Conservation (phyloP, 2,329 filamentous ascomycete species). For the Septoria linicola region DNA sequence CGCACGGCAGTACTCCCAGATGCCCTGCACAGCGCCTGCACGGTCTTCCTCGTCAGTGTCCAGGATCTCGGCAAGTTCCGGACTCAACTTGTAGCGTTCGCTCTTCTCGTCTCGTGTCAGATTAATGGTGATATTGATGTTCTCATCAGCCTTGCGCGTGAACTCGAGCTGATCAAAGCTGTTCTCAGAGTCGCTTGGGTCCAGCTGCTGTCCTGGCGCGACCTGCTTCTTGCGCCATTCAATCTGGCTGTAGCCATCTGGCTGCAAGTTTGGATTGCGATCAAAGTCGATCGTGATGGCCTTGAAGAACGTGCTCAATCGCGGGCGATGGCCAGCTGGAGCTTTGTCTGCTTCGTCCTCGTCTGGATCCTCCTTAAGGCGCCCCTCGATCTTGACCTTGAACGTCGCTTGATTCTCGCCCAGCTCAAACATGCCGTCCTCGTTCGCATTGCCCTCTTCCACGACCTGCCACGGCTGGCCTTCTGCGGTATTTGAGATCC, state of each 20-base stretch:
- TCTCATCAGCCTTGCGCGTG: constrained; percentile 88
- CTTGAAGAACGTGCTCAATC: constrained; percentile 78
- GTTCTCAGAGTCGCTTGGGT: constrained; percentile 61
- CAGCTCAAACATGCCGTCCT: constrained; percentile 75
- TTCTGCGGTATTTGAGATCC: constrained; percentile 92
- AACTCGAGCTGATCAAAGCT: constrained; percentile 93
- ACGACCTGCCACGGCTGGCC: constrained; percentile 89
- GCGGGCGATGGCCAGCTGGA: constrained; percentile 51
- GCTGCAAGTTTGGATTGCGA: constrained; percentile 62
- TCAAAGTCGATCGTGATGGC: constrained; percentile 66
- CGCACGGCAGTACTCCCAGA: constrained; percentile 92
- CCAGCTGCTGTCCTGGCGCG: constrained; percentile 41
- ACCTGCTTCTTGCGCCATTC: constrained; percentile 82
- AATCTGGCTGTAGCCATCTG: constrained; percentile 61
- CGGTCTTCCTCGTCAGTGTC: constrained; percentile 85
- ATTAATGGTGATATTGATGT: constrained; percentile 86
- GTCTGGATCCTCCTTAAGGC: constrained; percentile 63
- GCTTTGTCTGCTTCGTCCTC: constrained; percentile 52
- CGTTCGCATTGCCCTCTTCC: constrained; percentile 48
- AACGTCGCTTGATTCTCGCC: constrained; percentile 77
- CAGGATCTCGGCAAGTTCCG: constrained; percentile 75
- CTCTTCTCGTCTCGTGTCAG: constrained; percentile 80
- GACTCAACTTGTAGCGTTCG: constrained; percentile 78
- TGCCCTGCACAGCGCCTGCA: constrained; percentile 80
- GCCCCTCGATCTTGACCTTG: constrained; percentile 87